Conservation (phyloP, 2,329 filamentous ascomycete species). For the Stachybotrys elegans region DNA sequence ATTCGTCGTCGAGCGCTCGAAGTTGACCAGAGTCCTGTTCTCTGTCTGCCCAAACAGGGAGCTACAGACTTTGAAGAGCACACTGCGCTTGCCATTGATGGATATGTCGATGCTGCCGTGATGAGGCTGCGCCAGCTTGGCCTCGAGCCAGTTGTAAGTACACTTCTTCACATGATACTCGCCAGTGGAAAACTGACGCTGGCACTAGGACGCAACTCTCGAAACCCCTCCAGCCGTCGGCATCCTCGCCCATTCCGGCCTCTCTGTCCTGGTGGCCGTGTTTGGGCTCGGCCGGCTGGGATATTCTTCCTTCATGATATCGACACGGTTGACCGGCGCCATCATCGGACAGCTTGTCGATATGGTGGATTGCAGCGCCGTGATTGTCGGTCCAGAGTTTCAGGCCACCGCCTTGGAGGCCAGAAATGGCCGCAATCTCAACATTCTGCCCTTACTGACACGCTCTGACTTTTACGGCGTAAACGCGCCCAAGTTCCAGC, state of each 20-base stretch:
- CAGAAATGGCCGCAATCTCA: neutral
- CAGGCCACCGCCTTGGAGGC: neutral
- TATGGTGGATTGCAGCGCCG: neutral
- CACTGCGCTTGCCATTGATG: conserved; percentile 13
- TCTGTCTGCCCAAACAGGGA: neutral
- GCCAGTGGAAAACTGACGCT: too few species aligned
- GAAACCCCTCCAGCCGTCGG: conserved; percentile 5
- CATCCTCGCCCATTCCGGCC: conserved; percentile 13
- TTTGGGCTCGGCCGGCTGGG: conserved; percentile 15
- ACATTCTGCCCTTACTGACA: neutral
- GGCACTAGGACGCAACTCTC: neutral
- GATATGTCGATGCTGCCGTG: conserved; percentile 16
- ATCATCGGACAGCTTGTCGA: conserved; percentile 13
- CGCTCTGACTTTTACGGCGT: neutral
- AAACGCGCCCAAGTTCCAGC: neutral
- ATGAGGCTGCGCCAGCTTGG: conserved; percentile 9
- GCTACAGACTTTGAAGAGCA: conserved; percentile 15
- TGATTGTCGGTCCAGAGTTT: neutral
- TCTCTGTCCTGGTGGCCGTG: conserved; percentile 14
- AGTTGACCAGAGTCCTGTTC: neutral
- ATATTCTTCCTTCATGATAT: conserved; percentile 15
- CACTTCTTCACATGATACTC: too few species aligned
- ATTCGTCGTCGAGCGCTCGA: neutral
- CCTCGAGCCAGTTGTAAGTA: conserved; percentile 1
- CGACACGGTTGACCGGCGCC: conserved; percentile 13